Evolutionary conservation across 768 basidiomycete genomes (phyloP).

Genomic region (Rossbeevera mucosa): DNA sequence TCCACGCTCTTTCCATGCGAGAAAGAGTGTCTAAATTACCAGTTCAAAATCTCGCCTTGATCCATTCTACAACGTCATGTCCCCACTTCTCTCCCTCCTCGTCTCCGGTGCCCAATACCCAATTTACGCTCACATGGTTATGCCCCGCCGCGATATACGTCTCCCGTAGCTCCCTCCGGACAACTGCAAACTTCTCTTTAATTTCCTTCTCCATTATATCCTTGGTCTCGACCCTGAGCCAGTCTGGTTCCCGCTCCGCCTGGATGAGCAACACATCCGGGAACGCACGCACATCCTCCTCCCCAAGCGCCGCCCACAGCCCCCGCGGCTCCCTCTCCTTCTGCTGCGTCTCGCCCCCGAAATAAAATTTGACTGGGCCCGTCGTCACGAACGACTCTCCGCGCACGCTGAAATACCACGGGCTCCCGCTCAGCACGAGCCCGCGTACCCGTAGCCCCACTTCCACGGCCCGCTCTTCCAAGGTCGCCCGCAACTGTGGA

Average conservation of each 20-base stretch:
- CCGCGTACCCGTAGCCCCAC: constrained; percentile 35
- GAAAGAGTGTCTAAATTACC: background rate
- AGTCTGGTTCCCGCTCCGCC: constrained; percentile 51
- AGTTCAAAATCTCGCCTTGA: constrained; percentile 20
- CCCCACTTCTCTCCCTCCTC: constrained; percentile 65
- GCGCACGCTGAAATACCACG: constrained; percentile 36
- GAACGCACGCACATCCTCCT: constrained; percentile 33
- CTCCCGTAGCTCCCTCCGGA: constrained; percentile 15
- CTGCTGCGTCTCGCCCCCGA: constrained; percentile 38
- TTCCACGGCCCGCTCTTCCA: constrained; percentile 22
- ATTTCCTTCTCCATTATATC: constrained; percentile 39
- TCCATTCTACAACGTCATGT: constrained; percentile 39
- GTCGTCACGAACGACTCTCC: constrained; percentile 23
- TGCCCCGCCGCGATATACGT: constrained; percentile 46
- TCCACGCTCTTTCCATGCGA: background rate
- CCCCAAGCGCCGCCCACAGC: constrained; percentile 36
- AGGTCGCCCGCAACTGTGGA: constrained; percentile 27
- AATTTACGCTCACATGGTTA: constrained; percentile 58
- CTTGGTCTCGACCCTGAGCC: constrained; percentile 34
- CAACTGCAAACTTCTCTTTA: constrained; percentile 30
- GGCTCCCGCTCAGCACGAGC: constrained; percentile 43
- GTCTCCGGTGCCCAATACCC: constrained; percentile 47
- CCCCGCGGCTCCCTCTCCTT: constrained; percentile 40
- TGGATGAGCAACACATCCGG: constrained; percentile 48
- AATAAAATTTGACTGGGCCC: constrained; percentile 27